Base-by-base conservation (phyloP, 768 basidiomycete genomes). In the Amanita molliuscula region DNA sequence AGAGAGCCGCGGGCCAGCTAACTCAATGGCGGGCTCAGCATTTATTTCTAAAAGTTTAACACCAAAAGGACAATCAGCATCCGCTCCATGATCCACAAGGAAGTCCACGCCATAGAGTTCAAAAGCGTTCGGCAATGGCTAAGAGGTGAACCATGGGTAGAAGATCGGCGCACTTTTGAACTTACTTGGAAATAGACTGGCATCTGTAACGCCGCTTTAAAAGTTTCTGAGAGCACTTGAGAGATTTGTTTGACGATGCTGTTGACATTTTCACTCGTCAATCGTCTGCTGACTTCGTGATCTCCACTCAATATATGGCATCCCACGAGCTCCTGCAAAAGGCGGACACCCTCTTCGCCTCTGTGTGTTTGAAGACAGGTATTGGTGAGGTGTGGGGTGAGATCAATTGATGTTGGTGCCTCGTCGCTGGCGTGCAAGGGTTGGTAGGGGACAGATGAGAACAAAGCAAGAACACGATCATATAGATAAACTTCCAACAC, bases 91-190 rank as follows among this genome's bases (percentile, higher is more conserved):
- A 47, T 74, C 75, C 51, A 97, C 75, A 11, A 98, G 71, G 52
- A 99, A 86, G 63, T 99, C 96, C n/a, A 88, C 76, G 0, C 96
- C 96, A 59, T 84, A 98, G 13, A 98, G 76, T 62, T 98, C 95
- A 60, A 97, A 98, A 0, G 88, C 90, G 61, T 97, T 97, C 1
- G 88, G 83, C 18, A 92, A 62, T 1, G 87, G 76, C 88, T 96
- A 61, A 13, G 6, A 10, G 15, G 37, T 37, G 57, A 3, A 56
- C 51, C 43, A 3, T 37, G 23, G 36, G 50, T 11, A 31, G 40
- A 7, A 25, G 13, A 44, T 5, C 15, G 9, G 7, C 1, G 21
- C 31, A 26, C 23, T 13, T 13, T 26, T n/a, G n/a, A 18, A 56
- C 69, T 38, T 59, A 79, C 92, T 75, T 94, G 89, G 59, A 94